Evolutionary conservation across 2,329 filamentous ascomycete genomes (phyloP), one percentile per base, ranked within the genome.

Genomic region (Cryphonectria radicalis): DNA sequence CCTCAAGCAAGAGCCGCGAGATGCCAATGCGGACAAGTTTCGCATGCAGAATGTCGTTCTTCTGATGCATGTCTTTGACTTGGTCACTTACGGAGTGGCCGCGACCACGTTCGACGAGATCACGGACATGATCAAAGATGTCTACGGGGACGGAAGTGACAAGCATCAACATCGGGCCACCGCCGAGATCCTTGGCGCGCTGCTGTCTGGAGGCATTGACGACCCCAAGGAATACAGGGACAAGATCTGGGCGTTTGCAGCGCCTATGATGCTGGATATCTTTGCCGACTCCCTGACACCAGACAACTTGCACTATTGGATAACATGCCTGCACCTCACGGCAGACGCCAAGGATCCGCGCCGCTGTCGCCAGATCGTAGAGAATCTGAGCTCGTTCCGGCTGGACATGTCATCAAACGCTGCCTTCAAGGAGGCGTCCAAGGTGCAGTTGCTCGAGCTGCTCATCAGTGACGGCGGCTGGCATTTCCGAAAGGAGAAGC

Each of bases 151-250:
- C 80, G 96, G 97, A 13, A 96, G 91, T 76, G 96, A 99, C 79
- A 98, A 98, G 81, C 96, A 99, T 80, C 95, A 99, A 79, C 96
- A 99, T 80, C 93, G 96, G 67, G 96, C 96, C 22, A 97, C 96
- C 2, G 90, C 96, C 0, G 96, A 99, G 81, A 98, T 99, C 70
- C 84, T 99, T 66, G 94, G 93, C 19, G 95, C 93, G 5, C 82
- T 99, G 76, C 85, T 99, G 37, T 90, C 91, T 22, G 93, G 93
- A 50, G 93, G 94, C 22, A 88, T 91, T 65, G 95, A 98, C 76
- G 90, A 94, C 40, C 90, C 91, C 7, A 84, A 90, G 5, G 90
- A 93, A 68, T 89, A 92, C 74, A 90, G 94, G 63, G 89, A 92
- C 70, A 85, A 89, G 75, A 89, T 97, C 0, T 99, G 96, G 96